Percentiles rank a stretch among this genome's conserved stretches.
phyloP scores from a whole-genome alignment of 441 rosid species.

The Flueggea neowawraea region DNA sequence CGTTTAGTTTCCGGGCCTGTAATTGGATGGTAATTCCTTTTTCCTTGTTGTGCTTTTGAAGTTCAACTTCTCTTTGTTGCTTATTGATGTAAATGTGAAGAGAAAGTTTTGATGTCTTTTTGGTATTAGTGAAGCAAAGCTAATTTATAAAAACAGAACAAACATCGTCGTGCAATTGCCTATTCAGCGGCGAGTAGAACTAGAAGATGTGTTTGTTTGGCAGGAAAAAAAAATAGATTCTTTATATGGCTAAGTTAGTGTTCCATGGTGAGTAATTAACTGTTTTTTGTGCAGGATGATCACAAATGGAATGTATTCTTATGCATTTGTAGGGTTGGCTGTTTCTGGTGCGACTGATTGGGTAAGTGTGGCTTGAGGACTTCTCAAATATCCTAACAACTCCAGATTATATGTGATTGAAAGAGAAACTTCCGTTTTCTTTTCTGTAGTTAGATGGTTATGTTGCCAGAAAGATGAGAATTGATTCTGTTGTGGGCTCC shows the following conservation, averaged over 20 bases:
- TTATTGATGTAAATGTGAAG: no score
- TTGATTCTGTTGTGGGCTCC: slow-evolving; percentile 91
- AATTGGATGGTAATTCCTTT: slow-evolving; percentile 65
- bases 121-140: no score
- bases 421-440: slow-evolving; percentile 6
- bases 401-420: neutral
- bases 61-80: no score
- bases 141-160: no score
- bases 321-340: slow-evolving; percentile 63
- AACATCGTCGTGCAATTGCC: no score
- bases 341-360: slow-evolving; percentile 87
- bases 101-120: no score
- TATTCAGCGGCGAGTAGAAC: no score
- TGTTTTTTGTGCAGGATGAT: slow-evolving; percentile 70
- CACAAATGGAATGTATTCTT: slow-evolving; percentile 64
- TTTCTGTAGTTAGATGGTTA: slow-evolving; percentile 82
- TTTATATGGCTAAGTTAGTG: no score
- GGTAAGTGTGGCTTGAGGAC: slow-evolving; percentile 34
- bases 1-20: slow-evolving; percentile 87
- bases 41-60: neutral
- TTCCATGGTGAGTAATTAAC: no score
- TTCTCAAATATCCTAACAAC: neutral
- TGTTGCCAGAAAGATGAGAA: slow-evolving; percentile 83
- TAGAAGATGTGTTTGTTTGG: no score
- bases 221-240: no score